Base-by-base conservation (phyloP, 2,329 filamentous ascomycete species). In the Coniochaeta sp. region DNA sequence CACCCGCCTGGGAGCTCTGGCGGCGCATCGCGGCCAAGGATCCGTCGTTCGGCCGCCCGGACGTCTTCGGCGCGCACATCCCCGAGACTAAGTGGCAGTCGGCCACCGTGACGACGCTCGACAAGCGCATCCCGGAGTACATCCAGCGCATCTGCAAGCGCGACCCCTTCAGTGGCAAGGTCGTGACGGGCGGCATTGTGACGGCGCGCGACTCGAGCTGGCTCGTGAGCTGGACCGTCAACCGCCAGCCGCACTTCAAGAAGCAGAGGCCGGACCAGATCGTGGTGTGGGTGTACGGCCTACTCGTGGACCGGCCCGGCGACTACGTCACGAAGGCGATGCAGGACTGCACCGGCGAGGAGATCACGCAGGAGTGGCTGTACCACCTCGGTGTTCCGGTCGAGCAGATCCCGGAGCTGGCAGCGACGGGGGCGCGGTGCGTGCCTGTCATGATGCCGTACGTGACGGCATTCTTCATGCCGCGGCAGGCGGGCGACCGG, bases 1-100 rank as follows among this genome's bases (percentile, higher is more conserved):
- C 69, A 46, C 67, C 67, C 18, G 66, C 67, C 12, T 73, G 71
- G 70, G 60, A 65, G 4, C 59, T 73, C 4, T 74, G 71, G 71
- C 56, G 64, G 3, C 63, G 67, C n/a, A 59, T 73, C 9, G 63
- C 65, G 1, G 65, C 64, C 10, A 67, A 68, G 51, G 56, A 64
- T 51, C 51, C 62, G 9, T 60, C 61, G 1, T 67, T 72, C 52
- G 68, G 70, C 26, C 66, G 67, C 46, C 67, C 71, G 0, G 65
- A 69, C 28, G 70, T 68, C 45, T 75, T 75, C 56, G 67, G 65
- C 52, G 65, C 60, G 1, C 62, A 68, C 22, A 57, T 65, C 20
- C 46, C 57, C 2, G 63, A 71, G 45, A 68, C 67, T 8, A 66
- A 65, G 18, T 64, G 71, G 60, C 66, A 68, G 51, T 69, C 67